Percentiles rank a stretch among this genome's conserved stretches.
Evolutionary conservation across 176 grass and related monocot genomes (phyloP).

Genomic region (Pontederia crassipes): DNA sequence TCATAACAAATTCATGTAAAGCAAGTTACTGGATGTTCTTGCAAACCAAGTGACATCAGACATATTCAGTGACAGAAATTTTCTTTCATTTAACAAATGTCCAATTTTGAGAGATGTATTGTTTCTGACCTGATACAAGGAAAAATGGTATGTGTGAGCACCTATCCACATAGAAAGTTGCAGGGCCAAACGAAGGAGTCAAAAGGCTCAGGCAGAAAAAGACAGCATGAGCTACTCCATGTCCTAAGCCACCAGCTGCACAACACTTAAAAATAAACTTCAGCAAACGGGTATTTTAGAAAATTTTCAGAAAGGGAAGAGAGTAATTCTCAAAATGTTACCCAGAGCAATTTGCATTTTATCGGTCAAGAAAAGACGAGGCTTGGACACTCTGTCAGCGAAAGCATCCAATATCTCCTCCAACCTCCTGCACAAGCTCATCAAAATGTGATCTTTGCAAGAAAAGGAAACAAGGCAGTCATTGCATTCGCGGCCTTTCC

Average conservation of each 20-base stretch:
- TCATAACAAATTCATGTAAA: no score
- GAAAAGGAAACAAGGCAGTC: no score
- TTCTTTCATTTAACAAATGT: no score
- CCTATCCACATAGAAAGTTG: slow-evolving; percentile 78
- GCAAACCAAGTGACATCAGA: no score
- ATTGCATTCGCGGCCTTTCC: not conserved
- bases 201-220: slow-evolving; percentile 96
- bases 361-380: slow-evolving; percentile 71
- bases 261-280: slow-evolving; percentile 17
- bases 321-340: slow-evolving; percentile 22
- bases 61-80: no score
- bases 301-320: not conserved
- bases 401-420: slow-evolving; percentile 87
- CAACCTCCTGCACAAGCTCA: slow-evolving; percentile 65
- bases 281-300: slow-evolving; percentile 1
- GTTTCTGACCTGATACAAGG: slow-evolving; percentile 53
- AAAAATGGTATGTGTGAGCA: slow-evolving; percentile 90
- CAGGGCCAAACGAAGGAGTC: slow-evolving; percentile 79
- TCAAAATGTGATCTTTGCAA: not conserved
- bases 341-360: slow-evolving; percentile 83
- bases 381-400: slow-evolving; percentile 77
- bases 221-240: slow-evolving; percentile 76
- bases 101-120: not conserved
- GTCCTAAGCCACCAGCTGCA: slow-evolving; percentile 95
- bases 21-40: not conserved